These are phyloP conservation scores for Aspergillus persii DNA, from an alignment of 2,329 filamentous ascomycete genomes.

Conservation along the genomic window DNA sequence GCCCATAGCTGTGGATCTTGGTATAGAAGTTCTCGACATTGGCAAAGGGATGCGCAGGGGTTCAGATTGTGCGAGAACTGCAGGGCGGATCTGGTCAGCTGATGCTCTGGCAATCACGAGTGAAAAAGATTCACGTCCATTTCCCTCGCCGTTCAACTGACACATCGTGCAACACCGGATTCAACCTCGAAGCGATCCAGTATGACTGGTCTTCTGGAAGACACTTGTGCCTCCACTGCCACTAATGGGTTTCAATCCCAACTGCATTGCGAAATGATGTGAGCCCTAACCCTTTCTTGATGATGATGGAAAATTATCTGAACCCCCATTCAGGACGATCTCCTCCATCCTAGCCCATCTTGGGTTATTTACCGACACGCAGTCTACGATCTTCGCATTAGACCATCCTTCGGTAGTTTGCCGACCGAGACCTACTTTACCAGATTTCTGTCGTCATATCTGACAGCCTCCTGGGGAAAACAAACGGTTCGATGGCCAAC, in stretches of 20 bases:
- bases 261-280: slow-evolving; percentile 1
- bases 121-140: not conserved
- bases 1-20: slow-evolving; percentile 53
- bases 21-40: slow-evolving; percentile 53
- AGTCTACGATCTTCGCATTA: not conserved
- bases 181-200: slow-evolving; percentile 51
- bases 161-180: slow-evolving; percentile 51
- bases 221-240: slow-evolving; percentile 43
- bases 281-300: slow-evolving; percentile 1
- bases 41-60: slow-evolving; percentile 50
- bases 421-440: not conserved
- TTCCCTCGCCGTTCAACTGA: slow-evolving; percentile 45
- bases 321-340: too few relatives aligned
- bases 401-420: not conserved
- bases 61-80: not conserved
- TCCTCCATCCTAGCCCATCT: not conserved
- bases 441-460: not conserved
- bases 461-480: not conserved
- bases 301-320: not conserved
- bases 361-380: not conserved
- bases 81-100: not conserved
- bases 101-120: not conserved
- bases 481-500: not conserved
- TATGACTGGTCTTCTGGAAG: slow-evolving; percentile 51
- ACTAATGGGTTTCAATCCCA: not conserved